These are phyloP conservation scores for Diutina pseudorugosa DNA, from an alignment of 1,139 yeast genomes.

Conservation along the genomic window DNA sequence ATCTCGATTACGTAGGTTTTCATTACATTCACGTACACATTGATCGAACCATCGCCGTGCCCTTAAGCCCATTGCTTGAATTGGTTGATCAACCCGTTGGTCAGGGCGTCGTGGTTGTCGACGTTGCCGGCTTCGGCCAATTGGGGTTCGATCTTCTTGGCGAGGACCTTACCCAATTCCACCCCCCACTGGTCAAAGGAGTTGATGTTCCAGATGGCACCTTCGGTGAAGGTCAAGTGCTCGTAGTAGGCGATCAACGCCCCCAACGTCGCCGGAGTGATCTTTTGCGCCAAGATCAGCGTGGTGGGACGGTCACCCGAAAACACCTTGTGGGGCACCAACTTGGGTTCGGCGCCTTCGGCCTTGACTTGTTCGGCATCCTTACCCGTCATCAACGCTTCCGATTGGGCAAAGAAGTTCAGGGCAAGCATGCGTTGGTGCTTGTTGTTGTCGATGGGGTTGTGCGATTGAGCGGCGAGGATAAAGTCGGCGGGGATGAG, in stretches of 20 bases:
- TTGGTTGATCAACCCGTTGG: constrained; percentile 86
- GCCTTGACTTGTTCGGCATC: constrained; percentile 69
- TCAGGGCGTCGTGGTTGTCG: constrained; percentile 73
- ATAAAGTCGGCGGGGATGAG: constrained; percentile 94
- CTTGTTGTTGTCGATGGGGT: constrained; percentile 87
- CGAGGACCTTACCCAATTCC: constrained; percentile 94
- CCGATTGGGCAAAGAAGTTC: constrained; percentile 96
- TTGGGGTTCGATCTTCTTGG: constrained; percentile 89
- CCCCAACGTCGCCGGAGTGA: constrained; percentile 94
- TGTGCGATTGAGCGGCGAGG: constrained; percentile 94
- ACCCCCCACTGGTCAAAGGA: constrained; percentile 99
- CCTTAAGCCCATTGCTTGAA: constrained; percentile 73
- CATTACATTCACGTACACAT: not conserved
- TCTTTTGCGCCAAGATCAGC: constrained; percentile 86
- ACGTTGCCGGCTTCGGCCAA: constrained; percentile 49
- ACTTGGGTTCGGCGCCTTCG: constrained; percentile 79
- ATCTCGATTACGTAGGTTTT: not conserved
- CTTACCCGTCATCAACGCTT: constrained; percentile 96
- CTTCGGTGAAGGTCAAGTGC: constrained; percentile 93
- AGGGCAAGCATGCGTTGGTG: constrained; percentile 98
- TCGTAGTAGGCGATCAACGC: constrained; percentile 95
- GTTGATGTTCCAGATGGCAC: constrained; percentile 98
- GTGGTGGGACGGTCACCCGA: constrained; percentile 99
- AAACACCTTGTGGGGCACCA: constrained; percentile 92
- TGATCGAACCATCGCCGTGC: no score